Evolutionary conservation across 169 alveolate species (phyloP).

Genomic region (Plasmodium malariae): DNA sequence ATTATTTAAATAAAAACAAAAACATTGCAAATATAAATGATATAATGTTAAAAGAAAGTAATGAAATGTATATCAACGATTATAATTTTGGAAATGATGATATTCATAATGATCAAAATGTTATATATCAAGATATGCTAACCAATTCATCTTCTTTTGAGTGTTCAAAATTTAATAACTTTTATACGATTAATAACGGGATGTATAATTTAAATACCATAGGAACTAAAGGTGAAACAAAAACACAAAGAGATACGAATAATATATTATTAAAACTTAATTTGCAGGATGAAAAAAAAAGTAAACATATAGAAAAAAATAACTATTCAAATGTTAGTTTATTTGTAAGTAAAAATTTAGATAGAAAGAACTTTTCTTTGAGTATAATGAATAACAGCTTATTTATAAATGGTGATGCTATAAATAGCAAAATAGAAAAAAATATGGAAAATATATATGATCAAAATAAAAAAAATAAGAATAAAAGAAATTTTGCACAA

Average conservation of each 20-base stretch:
- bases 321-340: slow-evolving; percentile 41
- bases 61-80: slow-evolving; percentile 30
- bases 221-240: slow-evolving; percentile 3
- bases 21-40: slow-evolving; percentile 66
- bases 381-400: slow-evolving; percentile 23
- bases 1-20: slow-evolving; percentile 49
- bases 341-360: slow-evolving; percentile 22
- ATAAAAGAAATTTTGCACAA: slow-evolving; percentile 30
- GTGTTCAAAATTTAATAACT: slow-evolving; percentile 61
- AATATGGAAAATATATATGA: neutral
- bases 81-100: slow-evolving; percentile 47
- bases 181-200: slow-evolving; percentile 46
- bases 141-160: slow-evolving; percentile 57
- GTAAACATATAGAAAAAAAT: slow-evolving; percentile 29
- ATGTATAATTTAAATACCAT: slow-evolving; percentile 44
- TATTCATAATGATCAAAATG: slow-evolving; percentile 55
- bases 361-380: slow-evolving; percentile 28
- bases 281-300: neutral
- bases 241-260: slow-evolving; percentile 14
- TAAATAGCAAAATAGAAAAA: slow-evolving; percentile 14
- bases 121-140: slow-evolving; percentile 65
- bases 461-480: slow-evolving; percentile 12
- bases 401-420: slow-evolving; percentile 6
- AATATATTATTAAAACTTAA: neutral
- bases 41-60: slow-evolving; percentile 57